Percentiles rank a stretch among this genome's conserved stretches.
These are phyloP conservation scores for Pouteria campechiana DNA, from an alignment of 179 eudicot species.

Conservation along the genomic window DNA sequence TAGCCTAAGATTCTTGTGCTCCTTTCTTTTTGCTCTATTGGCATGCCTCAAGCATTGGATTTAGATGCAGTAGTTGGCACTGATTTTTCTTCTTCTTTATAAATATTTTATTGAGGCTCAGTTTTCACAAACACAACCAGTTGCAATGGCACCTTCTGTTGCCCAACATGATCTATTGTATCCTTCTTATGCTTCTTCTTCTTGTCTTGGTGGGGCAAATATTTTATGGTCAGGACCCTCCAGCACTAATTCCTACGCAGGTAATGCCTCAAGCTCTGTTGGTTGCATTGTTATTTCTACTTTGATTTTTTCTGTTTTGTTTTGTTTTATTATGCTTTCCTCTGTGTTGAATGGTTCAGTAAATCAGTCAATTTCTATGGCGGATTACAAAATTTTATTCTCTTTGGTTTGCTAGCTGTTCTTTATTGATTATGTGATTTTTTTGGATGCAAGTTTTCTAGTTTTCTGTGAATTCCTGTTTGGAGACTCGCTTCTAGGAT, in stretches of 20 bases:
- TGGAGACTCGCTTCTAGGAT: too few relatives aligned
- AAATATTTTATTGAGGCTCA: conserved; percentile 38
- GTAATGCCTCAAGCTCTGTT: too few relatives aligned
- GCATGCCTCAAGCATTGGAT: too few relatives aligned
- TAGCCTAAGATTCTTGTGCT: too few relatives aligned
- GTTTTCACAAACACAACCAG: conserved; percentile 67
- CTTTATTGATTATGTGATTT: too few relatives aligned
- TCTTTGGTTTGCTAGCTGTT: conserved; percentile 19
- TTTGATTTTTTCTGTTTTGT: neutral
- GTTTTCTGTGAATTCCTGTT: too few relatives aligned
- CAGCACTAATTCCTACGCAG: conserved; percentile 66
- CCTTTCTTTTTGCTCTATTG: too few relatives aligned
- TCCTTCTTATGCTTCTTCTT: conserved; percentile 69
- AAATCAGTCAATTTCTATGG: too few relatives aligned
- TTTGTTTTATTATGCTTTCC: neutral
- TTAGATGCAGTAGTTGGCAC: too few relatives aligned
- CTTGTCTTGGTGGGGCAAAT: conserved; percentile 68
- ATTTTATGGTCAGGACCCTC: conserved; percentile 70
- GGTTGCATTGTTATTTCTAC: neutral
- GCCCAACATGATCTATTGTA: conserved; percentile 72
- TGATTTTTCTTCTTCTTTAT: neutral
- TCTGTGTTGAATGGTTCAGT: neutral
- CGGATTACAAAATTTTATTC: neutral
- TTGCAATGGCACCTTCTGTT: conserved; percentile 48
- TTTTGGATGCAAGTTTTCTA: too few relatives aligned